Evolutionary conservation across 2,329 filamentous ascomycete genomes (phyloP), one percentile per base, ranked within the genome.

Genomic region (Hypoxylon sp.): DNA sequence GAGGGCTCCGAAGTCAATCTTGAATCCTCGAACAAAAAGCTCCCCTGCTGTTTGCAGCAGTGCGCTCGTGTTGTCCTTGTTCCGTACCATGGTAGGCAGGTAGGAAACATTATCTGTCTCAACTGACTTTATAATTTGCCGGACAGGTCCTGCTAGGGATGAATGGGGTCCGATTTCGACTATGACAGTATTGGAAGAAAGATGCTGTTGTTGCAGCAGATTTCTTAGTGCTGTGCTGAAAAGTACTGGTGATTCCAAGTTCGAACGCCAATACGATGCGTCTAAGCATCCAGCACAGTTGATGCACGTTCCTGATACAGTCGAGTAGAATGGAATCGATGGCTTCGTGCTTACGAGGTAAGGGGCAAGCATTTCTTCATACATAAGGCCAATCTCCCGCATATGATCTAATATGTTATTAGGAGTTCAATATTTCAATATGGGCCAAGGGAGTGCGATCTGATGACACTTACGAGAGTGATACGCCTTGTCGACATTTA

Each of bases 401-500:
- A n/a, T n/a, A n/a, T n/a, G n/a, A n/a, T n/a, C n/a, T n/a, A n/a
- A n/a, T n/a, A n/a, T n/a, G n/a, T n/a, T n/a, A n/a, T n/a, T n/a
- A n/a, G n/a, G n/a, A n/a, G n/a, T n/a, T n/a, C n/a, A n/a, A n/a
- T n/a, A n/a, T n/a, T n/a, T n/a, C n/a, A n/a, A n/a, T n/a, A n/a
- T n/a, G n/a, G n/a, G n/a, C n/a, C n/a, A n/a, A n/a, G n/a, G n/a
- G n/a, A n/a, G n/a, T n/a, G n/a, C n/a, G n/a, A n/a, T n/a, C n/a
- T n/a, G n/a, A n/a, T n/a, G n/a, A n/a, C n/a, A n/a, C n/a, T n/a
- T n/a, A n/a, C n/a, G 62, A 0, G 78, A 79, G 62, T 80, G 78
- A 30, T 79, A 80, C 1, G 78, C 77, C 23, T 53, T 74, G 13
- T 75, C 69, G 2, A 76, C 75, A 13, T 70, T 72, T 0, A 79